phyloP scores from a whole-genome alignment of 257 asterid species.

The Avicennia marina region DNA sequence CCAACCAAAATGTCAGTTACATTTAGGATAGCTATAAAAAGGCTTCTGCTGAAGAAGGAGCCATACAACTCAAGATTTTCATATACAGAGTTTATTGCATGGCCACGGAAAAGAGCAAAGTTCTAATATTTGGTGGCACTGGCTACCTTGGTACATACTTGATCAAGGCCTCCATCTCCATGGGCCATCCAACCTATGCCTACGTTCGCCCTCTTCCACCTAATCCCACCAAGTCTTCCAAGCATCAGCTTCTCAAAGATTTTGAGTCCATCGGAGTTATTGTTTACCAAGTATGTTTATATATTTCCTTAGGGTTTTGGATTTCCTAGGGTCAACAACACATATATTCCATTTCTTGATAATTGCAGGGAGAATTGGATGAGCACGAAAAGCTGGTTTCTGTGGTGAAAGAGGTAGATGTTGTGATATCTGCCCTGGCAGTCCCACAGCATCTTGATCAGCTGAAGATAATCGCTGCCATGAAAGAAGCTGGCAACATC shows the following conservation, averaged over 20 bases:
- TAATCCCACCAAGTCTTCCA: conserved; percentile 5
- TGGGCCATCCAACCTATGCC: conserved; percentile 29
- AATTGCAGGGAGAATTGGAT: conserved; percentile 27
- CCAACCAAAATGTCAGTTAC: too few species aligned
- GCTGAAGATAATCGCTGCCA: conserved; percentile 27
- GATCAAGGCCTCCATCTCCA: conserved; percentile 25
- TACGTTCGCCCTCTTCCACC: conserved; percentile 19
- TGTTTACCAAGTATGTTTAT: conserved; percentile 15
- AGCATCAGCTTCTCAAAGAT: conserved; percentile 16
- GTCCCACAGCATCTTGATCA: conserved; percentile 42
- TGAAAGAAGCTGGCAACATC: conserved; percentile 33
- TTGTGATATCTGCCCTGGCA: conserved; percentile 35
- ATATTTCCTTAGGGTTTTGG: too few species aligned
- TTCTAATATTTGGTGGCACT: conserved; percentile 25
- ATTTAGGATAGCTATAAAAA: too few species aligned
- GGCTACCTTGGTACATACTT: conserved; percentile 34
- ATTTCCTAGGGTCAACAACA: too few species aligned
- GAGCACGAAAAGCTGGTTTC: conserved; percentile 28
- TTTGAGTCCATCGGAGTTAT: conserved; percentile 20
- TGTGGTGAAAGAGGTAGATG: conserved; percentile 26
- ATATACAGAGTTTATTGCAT: too few species aligned
- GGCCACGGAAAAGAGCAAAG: conserved; percentile 9
- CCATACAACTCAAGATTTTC: too few species aligned
- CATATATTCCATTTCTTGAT: not conserved
- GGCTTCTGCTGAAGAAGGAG: too few species aligned